phyloP scores from a whole-genome alignment of 148 eudicot species.

The Polygonum maritimum region DNA sequence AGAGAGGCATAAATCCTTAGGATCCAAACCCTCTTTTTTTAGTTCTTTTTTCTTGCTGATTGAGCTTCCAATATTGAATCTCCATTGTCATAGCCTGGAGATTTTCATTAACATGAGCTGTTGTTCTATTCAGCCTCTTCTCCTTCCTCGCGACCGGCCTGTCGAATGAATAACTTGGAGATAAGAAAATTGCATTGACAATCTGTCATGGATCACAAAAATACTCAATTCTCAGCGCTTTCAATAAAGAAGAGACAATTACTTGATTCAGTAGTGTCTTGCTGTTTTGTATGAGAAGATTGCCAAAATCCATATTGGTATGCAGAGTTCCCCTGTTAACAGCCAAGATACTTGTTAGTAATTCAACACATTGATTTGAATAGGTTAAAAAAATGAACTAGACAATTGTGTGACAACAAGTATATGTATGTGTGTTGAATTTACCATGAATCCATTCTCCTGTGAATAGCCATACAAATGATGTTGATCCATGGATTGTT shows the following conservation, averaged over 20 bases:
- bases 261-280: constrained; percentile 22
- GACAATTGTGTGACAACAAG: neutral
- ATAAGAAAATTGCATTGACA: neutral
- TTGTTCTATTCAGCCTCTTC: constrained; percentile 8
- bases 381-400: neutral
- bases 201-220: neutral
- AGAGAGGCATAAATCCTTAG: neutral
- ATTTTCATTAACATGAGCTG: neutral
- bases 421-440: too few relatives aligned
- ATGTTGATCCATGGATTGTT: constrained; percentile 23
- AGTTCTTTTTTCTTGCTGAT: neutral
- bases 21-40: constrained; percentile 1
- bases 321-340: constrained; percentile 23
- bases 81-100: neutral
- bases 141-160: constrained; percentile 23
- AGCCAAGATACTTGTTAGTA: neutral
- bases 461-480: constrained; percentile 37
- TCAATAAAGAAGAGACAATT: neutral
- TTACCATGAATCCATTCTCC: constrained; percentile 16
- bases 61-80: neutral
- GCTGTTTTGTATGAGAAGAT: constrained; percentile 14
- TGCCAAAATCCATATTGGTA: constrained; percentile 29
- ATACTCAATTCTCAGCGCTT: neutral
- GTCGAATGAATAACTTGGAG: neutral
- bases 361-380: neutral